Evolutionary conservation across 495 filamentous ascomycete species (phyloP), one percentile per base, ranked within the genome.

Genomic region (Aspergillus avenaceus): DNA sequence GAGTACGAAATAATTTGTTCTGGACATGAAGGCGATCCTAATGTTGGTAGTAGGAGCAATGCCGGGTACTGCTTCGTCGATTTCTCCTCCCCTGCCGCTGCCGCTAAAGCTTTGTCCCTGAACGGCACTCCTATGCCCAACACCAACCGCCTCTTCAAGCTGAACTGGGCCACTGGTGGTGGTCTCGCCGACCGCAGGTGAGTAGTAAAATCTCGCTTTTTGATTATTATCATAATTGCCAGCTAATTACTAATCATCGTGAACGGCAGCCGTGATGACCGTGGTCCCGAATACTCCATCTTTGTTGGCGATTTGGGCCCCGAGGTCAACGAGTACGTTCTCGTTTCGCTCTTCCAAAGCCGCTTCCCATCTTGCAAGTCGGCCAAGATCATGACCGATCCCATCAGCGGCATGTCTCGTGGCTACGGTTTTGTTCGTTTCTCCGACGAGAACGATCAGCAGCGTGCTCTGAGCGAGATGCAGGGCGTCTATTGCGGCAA

Each of bases 321-420:
- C 0, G 93, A 99, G 71, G 93, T 99, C 56, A 99, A 97, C 66
- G 93, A 99, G 78, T 97, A 95, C 56, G 93, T 96, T 29, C 80
- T 99, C 24, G 90, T 97, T 37, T 95, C 90, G 3, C 84, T 99
- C 44, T 99, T 99, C 78, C 93, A 99, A 70, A 84, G 82, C 55
- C 87, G 91, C 27, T 99, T 93, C 77, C 89, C 87, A 0, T 95
- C 90, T 5, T 97, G 95, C 87, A 97, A 97, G 76, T 96, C 91
- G 8, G 93, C 95, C 52, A 99, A 99, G 78, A 99, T 99, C 70
- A 99, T 99, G 93, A 96, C 95, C 36, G 93, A 99, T 61, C 93
- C 95, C 47, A 93, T 97, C 70, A 92, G 85, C 47, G 93, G 93
- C 58, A 91, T 97, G 83, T 97, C 92, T 24, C 90, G 93, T 45